Evolutionary conservation across 1,139 yeast species (phyloP), one percentile per base, ranked within the genome.

Genomic region (Pichia norvegensis): DNA sequence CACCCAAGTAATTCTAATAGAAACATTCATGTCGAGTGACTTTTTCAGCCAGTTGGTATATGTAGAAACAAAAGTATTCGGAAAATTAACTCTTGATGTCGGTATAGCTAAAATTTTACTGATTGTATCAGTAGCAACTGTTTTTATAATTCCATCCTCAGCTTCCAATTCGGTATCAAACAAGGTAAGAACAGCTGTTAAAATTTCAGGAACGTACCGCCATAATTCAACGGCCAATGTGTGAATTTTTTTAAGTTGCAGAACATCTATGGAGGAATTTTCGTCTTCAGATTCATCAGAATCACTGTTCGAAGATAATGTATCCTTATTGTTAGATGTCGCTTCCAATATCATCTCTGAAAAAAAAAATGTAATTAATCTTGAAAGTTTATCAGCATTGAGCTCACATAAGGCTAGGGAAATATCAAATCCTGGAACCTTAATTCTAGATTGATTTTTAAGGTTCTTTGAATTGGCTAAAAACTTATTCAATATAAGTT

Each of bases 161-260:
- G 92, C 83, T 52, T 76, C 79, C 44, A 90, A 67, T 53, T 87
- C 95, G 57, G 85, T 92, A 54, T 85, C 88, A 7, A 88, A 68
- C 48, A 86, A 75, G 0, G 95, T 94, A 71, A 86, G 76, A 0
- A 85, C 84, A 1, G 94, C 79, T 4, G 76, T 73, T 23, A 87
- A 67, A 29, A 86, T 67, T 37, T 84, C 92, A 0, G 97, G 97
- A 0, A 81, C 81, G 46, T 76, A 73, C 52, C 70, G 75, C 96
- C 96, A 90, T 4, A 88, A 68, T 52, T 82, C 82, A 7, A 80
- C 68, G 0, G 84, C 70, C 33, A 87, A 65, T 25, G 66, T 69
- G 57, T 87, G 95, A 7, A 85, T 69, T 54, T 79, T 81, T 20
- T 67, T 67, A 49, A 82, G 65, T 20, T 73, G 75, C 29, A 31